A percentile compares a stretch with the other conserved stretches of the same genome.
Evolutionary conservation across 176 grass and related monocot genomes (phyloP).

Genomic region (Alloteropsis semialata): DNA sequence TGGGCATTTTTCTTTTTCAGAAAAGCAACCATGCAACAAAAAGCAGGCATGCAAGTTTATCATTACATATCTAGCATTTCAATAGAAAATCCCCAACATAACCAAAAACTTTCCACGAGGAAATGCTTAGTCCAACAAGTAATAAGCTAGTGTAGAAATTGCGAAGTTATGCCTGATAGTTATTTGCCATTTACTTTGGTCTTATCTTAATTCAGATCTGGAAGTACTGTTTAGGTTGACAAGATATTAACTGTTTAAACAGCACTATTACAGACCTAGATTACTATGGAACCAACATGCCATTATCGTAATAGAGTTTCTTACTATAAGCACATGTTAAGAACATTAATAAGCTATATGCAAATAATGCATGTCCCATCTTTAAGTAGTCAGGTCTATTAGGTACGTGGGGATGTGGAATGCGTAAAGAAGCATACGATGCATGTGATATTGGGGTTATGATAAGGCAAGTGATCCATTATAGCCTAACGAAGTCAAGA

Average conservation of each 20-base stretch:
- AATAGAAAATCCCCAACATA: neutral
- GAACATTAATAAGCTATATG: neutral
- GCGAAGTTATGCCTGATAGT: neutral
- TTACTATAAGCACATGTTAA: neutral
- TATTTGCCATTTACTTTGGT: neutral
- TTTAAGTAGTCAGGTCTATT: neutral
- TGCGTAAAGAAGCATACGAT: neutral
- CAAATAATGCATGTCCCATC: neutral
- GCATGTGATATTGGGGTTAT: conserved; percentile 49
- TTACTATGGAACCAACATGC: neutral
- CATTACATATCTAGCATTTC: neutral
- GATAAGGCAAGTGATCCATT: neutral
- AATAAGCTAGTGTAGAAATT: neutral
- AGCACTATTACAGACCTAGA: neutral
- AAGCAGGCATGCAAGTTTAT: neutral
- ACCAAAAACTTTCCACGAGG: neutral
- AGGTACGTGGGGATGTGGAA: neutral
- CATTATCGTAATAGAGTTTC: neutral
- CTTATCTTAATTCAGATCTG: neutral
- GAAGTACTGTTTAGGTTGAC: neutral
- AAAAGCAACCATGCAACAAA: neutral
- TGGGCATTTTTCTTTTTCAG: neutral
- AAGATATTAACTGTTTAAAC: conserved; percentile 15
- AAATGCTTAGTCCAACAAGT: neutral
- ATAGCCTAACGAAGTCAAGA: neutral